Conservation (phyloP, 1,284 basidiomycete species). For the Gymnopus androsaceus region DNA sequence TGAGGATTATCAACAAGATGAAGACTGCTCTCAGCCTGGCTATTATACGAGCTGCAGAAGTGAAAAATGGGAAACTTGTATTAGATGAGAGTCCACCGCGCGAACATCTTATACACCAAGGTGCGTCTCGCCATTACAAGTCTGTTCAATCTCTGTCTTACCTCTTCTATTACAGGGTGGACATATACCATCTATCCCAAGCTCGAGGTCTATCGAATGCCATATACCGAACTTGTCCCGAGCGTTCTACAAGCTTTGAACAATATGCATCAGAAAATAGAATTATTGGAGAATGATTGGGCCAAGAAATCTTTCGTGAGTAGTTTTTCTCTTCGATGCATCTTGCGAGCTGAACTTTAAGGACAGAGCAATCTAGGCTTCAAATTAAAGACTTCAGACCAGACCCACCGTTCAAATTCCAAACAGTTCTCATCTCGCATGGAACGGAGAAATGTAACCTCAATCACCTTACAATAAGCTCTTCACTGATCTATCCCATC, state of each 20-base stretch:
- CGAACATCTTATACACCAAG: conserved; percentile 7
- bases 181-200: conserved; percentile 12
- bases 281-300: conserved; percentile 9
- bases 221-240: conserved; percentile 10
- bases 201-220: conserved; percentile 15
- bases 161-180: conserved; percentile 12
- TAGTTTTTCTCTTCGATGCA: not conserved
- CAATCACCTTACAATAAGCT: not conserved
- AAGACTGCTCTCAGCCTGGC: conserved; percentile 13
- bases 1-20: conserved; percentile 14
- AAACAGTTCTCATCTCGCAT: not conserved
- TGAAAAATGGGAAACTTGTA: conserved; percentile 14
- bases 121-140: not conserved
- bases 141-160: not conserved
- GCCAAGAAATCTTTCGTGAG: conserved; percentile 11
- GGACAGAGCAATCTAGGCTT: not conserved
- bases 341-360: not conserved
- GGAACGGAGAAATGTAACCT: conserved; percentile 6
- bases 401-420: not conserved
- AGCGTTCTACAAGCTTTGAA: not conserved
- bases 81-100: conserved; percentile 4
- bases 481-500: not conserved
- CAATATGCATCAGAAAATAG: not conserved
- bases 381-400: not conserved
- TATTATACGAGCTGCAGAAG: conserved; percentile 10